A percentile compares a stretch with the other conserved stretches of the same genome.
Conservation (phyloP, 2,329 filamentous ascomycete genomes). For the Alternaria sp. region DNA sequence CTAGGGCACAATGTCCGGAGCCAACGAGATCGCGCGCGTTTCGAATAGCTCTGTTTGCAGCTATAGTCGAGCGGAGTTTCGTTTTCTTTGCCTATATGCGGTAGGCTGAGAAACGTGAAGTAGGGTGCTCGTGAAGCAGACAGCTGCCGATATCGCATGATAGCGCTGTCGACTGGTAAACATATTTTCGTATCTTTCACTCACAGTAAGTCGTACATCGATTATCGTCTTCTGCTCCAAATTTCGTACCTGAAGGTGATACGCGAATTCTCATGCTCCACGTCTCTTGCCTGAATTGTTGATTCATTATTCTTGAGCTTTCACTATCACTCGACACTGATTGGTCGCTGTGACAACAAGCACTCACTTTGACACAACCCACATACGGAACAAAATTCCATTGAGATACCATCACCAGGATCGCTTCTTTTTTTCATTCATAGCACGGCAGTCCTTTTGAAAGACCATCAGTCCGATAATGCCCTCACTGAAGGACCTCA, state of each 20-base stretch:
- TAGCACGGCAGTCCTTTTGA: too few relatives aligned
- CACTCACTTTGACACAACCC: not conserved
- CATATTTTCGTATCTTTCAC: not conserved
- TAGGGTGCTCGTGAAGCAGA: not conserved
- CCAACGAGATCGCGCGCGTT: not conserved
- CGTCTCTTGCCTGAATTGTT: too few relatives aligned
- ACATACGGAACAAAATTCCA: not conserved
- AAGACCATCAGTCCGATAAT: conserved; percentile 43
- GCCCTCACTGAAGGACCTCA: conserved; percentile 63
- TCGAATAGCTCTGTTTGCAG: not conserved
- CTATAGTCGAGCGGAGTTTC: not conserved
- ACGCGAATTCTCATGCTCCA: accelerated
- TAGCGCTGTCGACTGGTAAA: not conserved
- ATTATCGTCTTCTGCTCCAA: not conserved
- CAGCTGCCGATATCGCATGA: not conserved
- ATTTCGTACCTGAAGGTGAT: not conserved
- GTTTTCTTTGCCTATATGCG: not conserved
- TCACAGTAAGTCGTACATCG: not conserved
- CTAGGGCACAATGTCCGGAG: not conserved
- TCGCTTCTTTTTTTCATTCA: not conserved
- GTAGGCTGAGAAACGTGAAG: not conserved
- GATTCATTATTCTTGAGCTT: not conserved
- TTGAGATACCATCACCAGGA: not conserved
- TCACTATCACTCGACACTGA: not conserved
- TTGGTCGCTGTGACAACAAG: conserved; percentile 4